Evolutionary conservation across 805 yeast species (phyloP).

Genomic region (Candida succiphila): DNA sequence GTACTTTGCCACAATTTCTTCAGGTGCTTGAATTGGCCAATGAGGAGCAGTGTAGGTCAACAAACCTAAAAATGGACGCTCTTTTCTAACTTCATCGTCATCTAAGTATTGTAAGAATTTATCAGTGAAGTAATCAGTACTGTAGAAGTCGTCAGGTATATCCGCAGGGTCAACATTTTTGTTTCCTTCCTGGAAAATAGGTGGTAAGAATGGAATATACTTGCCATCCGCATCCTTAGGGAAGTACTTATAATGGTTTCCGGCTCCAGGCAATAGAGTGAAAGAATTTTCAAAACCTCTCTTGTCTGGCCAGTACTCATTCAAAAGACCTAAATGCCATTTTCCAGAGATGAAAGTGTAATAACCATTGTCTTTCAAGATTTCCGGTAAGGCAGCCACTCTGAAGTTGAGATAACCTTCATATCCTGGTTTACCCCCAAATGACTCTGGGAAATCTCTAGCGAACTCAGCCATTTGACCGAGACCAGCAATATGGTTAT

Average conservation of each 20-base stretch:
- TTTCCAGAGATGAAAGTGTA: conserved; percentile 46
- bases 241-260: conserved; percentile 42
- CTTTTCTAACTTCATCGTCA: conserved; percentile 20
- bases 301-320: conserved; percentile 36
- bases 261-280: conserved; percentile 45
- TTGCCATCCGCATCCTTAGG: conserved; percentile 24
- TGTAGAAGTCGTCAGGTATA: conserved; percentile 38
- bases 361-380: conserved; percentile 37
- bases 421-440: conserved; percentile 40
- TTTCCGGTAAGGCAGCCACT: conserved; percentile 45
- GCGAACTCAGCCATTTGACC: conserved; percentile 49
- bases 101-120: conserved; percentile 29
- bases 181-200: conserved; percentile 30
- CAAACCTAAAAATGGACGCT: conserved; percentile 42
- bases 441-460: conserved; percentile 24
- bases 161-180: conserved; percentile 21
- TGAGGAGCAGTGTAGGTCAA: conserved; percentile 58
- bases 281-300: conserved; percentile 43
- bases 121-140: conserved; percentile 34
- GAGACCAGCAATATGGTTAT: conserved; percentile 50
- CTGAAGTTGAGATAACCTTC: conserved; percentile 42
- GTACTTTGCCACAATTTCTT: conserved; percentile 34
- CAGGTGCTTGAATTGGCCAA: conserved; percentile 59
- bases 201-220: conserved; percentile 24
- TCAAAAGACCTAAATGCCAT: conserved; percentile 47